Base-by-base conservation (phyloP, 2,329 filamentous ascomycete genomes). In the Claviceps digitariae region DNA sequence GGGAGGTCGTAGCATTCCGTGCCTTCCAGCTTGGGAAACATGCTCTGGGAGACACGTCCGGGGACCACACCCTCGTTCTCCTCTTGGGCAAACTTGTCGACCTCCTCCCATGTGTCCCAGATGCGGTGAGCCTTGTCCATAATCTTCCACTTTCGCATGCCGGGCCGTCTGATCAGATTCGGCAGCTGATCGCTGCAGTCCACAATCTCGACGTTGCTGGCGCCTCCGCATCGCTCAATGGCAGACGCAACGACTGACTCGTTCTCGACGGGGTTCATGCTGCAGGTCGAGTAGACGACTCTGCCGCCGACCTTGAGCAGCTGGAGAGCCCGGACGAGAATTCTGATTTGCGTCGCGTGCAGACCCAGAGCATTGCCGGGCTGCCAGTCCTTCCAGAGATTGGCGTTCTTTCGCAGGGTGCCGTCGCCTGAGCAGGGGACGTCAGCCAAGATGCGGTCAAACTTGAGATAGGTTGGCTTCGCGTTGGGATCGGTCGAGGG, bases 231-330 rank as follows among this genome's bases (percentile, higher is more conserved):
- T 54, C 90, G 81, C 61, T 90, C 86, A 61, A 98, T 90, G 12
- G 93, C 93, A 27, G 86, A 84, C 1, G 87, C 83, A 56, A 98
- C 75, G 17, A 97, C 90, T 7, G 93, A 85, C 71, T 98, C 93
- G 64, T 98, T 95, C 74, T 98, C 93, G 29, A 97, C 82, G 0
- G 93, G 93, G 71, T 98, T 98, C 87, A 98, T 89, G 69, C 90
- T 96, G 77, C 93, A 98, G 21, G 93, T 98, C 3, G 91, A 97
- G 73, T 97, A 98, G 51, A 98, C 91, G 29, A 97, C 87, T 57
- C 90, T 82, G 51, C 93, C 93, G 43, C 93, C 91, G 53, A 89
- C 86, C 74, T 96, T 97, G 59, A 98, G 81, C 83, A 98, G 89
- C 71, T 97, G 91, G 51, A 98, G 76, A 34, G 93, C 88, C 57